phyloP scores from a whole-genome alignment of 2,329 filamentous ascomycete species.

The Fonsecaea pugnacius region DNA sequence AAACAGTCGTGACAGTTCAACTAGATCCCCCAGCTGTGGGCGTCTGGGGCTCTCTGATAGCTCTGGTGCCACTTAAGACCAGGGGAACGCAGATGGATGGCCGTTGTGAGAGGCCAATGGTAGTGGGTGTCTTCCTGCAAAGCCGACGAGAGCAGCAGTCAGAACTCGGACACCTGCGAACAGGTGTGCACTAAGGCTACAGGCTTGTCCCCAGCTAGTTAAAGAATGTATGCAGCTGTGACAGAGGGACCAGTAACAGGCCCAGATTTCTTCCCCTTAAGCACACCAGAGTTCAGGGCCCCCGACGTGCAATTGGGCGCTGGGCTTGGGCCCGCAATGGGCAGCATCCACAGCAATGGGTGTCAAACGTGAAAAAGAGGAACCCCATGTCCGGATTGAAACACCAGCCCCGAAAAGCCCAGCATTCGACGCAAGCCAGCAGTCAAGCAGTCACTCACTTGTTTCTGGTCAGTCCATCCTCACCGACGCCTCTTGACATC shows the following conservation, averaged over 20 bases:
- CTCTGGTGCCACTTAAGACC: background rate
- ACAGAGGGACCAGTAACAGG: slow-evolving; percentile 1
- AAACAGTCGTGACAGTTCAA: background rate
- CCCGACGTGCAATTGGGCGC: slow-evolving; percentile 10
- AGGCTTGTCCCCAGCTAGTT: slow-evolving; percentile 9
- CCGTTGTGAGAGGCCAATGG: slow-evolving; percentile 14
- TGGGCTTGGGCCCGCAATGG: background rate
- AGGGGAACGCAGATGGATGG: slow-evolving; percentile 10
- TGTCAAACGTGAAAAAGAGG: slow-evolving; percentile 11
- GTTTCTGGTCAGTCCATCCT: slow-evolving; percentile 4
- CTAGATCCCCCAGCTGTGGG: background rate
- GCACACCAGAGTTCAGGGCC: slow-evolving; percentile 14
- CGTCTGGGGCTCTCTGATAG: background rate
- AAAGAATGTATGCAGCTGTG: slow-evolving; percentile 4
- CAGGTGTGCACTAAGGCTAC: slow-evolving; percentile 8
- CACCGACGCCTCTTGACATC: slow-evolving; percentile 2
- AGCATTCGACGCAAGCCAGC: slow-evolving; percentile 16
- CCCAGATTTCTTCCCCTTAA: slow-evolving; percentile 3
- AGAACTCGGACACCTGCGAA: slow-evolving; percentile 5
- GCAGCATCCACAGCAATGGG: slow-evolving; percentile 14
- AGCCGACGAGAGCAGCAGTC: slow-evolving; percentile 9
- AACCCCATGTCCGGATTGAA: slow-evolving; percentile 31
- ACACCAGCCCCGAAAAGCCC: slow-evolving; percentile 29
- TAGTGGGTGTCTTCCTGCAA: background rate
- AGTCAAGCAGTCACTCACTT: background rate